Evolutionary conservation across 306 rosid genomes (phyloP).

Genomic region (Ormosia emarginata): DNA sequence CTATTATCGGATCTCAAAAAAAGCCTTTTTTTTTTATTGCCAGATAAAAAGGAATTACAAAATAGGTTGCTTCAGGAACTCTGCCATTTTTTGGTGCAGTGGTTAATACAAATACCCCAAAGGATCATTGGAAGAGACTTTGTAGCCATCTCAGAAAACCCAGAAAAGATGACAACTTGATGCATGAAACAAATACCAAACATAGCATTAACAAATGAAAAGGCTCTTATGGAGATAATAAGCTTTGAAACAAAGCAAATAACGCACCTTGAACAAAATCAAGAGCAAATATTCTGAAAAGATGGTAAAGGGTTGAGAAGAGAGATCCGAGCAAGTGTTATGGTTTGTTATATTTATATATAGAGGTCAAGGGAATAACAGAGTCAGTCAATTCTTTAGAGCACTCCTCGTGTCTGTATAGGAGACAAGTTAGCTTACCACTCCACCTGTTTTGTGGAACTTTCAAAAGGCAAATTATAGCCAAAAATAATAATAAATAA

Average conservation of each 20-base stretch:
- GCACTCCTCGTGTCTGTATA: neutral
- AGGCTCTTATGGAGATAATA: neutral
- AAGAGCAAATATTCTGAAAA: neutral
- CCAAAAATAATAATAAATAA: neutral
- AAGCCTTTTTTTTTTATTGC: neutral
- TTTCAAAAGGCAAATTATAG: constrained; percentile 12
- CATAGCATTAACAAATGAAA: neutral
- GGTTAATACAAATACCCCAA: neutral
- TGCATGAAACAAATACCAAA: constrained; percentile 6
- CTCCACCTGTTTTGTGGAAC: constrained; percentile 29
- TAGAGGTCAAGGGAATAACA: neutral
- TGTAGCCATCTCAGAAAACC: neutral
- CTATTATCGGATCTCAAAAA: neutral
- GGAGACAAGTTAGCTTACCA: constrained; percentile 44
- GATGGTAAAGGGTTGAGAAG: neutral
- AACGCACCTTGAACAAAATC: constrained; percentile 28
- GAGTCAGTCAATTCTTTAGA: constrained; percentile 22
- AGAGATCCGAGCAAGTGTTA: neutral
- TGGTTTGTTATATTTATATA: constrained; percentile 8
- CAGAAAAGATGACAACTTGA: constrained; percentile 13
- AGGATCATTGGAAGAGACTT: neutral
- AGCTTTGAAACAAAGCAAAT: neutral
- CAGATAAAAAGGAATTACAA: neutral
- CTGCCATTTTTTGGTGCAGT: neutral
- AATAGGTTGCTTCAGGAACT: neutral